phyloP scores from a whole-genome alignment of 2,329 filamentous ascomycete genomes.

The Fusarium nelsonii region DNA sequence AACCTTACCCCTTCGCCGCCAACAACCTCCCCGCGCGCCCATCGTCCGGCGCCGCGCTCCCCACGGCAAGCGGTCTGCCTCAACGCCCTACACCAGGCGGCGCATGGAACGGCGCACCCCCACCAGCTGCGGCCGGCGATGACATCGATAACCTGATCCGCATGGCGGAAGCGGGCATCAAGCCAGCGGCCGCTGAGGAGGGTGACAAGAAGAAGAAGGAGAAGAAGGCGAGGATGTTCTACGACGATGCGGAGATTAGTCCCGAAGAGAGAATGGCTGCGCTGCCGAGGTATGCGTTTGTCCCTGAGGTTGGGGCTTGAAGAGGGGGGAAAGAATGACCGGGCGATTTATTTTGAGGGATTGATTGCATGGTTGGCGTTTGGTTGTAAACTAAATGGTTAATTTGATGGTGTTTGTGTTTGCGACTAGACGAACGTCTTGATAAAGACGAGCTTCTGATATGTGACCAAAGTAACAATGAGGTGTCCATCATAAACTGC shows the following conservation, averaged over 20 bases:
- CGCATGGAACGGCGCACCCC: constrained; percentile 44
- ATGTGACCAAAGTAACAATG: background rate
- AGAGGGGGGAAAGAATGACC: constrained; percentile 2
- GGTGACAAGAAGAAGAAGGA: constrained; percentile 75
- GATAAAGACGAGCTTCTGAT: background rate
- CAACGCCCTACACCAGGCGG: constrained; percentile 57
- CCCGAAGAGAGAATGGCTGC: constrained; percentile 91
- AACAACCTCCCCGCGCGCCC: constrained; percentile 62
- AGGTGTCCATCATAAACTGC: too few relatives aligned
- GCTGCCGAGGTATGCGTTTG: constrained; percentile 79
- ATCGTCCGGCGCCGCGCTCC: constrained; percentile 51
- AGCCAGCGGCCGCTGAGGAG: constrained; percentile 58
- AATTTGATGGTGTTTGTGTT: constrained; percentile 43
- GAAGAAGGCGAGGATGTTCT: constrained; percentile 80
- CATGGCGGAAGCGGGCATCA: constrained; percentile 72
- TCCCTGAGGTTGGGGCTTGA: constrained; percentile 44
- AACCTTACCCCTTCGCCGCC: constrained; percentile 53
- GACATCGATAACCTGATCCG: constrained; percentile 75
- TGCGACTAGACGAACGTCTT: background rate
- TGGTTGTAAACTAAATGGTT: constrained; percentile 44
- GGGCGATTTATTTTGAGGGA: constrained; percentile 9
- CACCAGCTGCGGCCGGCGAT: constrained; percentile 58
- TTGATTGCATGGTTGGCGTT: constrained; percentile 48
- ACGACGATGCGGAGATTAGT: constrained; percentile 82
- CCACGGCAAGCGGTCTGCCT: constrained; percentile 58